Evolutionary conservation across 441 rosid genomes (phyloP).

Genomic region (Croton setiger): DNA sequence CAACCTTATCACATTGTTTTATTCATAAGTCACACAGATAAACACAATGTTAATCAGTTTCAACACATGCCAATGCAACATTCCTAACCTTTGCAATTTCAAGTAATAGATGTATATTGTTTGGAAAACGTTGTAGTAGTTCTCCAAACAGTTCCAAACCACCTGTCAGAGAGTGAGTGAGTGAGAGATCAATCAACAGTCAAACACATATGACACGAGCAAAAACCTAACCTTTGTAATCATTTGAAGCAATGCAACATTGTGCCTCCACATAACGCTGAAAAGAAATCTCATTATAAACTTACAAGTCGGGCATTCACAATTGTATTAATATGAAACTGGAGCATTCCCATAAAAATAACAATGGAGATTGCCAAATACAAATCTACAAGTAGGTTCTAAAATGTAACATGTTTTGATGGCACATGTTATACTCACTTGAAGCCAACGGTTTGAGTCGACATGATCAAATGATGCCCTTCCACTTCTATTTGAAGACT

Average conservation of each 20-base stretch:
- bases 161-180: constrained; percentile 42
- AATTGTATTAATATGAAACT: neutral
- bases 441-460: constrained; percentile 92
- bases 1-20: constrained; percentile 52
- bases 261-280: constrained; percentile 98
- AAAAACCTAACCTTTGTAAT: constrained; percentile 68
- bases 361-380: neutral
- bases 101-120: constrained; percentile 77
- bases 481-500: constrained; percentile 72
- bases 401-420: constrained; percentile 13
- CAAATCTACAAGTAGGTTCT: constrained; percentile 8
- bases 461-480: constrained; percentile 72
- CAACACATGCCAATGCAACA: constrained; percentile 3
- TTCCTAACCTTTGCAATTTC: constrained; percentile 85
- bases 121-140: constrained; percentile 86
- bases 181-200: constrained; percentile 12
- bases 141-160: constrained; percentile 83
- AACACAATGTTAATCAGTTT: neutral
- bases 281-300: constrained; percentile 27
- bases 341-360: neutral
- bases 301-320: constrained; percentile 10
- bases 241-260: constrained; percentile 87
- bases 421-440: constrained; percentile 49
- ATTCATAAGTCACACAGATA: constrained; percentile 24
- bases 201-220: constrained; percentile 14